Percentiles rank a stretch among this genome's conserved stretches.
Conservation (phyloP, 768 basidiomycete species). For the Clitopilus passeckerianus region DNA sequence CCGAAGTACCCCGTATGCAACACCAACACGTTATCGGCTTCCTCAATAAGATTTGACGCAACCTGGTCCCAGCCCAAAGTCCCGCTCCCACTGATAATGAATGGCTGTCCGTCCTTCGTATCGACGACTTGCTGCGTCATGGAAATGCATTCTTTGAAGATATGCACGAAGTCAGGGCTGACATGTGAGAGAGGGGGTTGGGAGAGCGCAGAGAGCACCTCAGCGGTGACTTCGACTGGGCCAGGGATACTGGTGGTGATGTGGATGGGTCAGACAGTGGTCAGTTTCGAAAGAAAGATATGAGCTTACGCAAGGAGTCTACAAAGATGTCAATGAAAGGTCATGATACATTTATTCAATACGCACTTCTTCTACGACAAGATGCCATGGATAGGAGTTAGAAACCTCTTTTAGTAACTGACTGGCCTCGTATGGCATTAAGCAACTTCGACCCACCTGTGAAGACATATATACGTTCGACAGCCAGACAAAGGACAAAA, state of each 20-base stretch:
- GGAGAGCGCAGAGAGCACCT: slow-evolving; percentile 79
- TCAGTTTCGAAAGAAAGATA: not conserved
- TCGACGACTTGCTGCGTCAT: slow-evolving; percentile 72
- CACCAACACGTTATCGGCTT: slow-evolving; percentile 68
- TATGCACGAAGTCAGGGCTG: slow-evolving; percentile 74
- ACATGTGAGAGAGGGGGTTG: slow-evolving; percentile 78
- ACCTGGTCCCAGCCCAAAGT: slow-evolving; percentile 93
- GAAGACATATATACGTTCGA: not conserved
- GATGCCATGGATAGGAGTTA: not conserved
- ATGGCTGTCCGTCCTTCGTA: slow-evolving; percentile 65
- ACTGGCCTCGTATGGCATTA: not conserved
- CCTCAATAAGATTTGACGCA: slow-evolving; percentile 76
- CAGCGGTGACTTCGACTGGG: slow-evolving; percentile 40
- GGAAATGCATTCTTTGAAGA: slow-evolving; percentile 74
- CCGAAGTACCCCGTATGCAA: slow-evolving; percentile 91
- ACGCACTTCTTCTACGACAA: not conserved
- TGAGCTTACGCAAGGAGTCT: slow-evolving; percentile 16
- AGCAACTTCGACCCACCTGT: not conserved
- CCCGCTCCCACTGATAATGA: slow-evolving; percentile 84
- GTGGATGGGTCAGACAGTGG: not conserved
- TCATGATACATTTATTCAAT: too few relatives aligned
- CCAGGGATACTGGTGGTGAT: slow-evolving; percentile 39
- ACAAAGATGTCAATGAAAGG: not conserved
- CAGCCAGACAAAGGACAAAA: not conserved
- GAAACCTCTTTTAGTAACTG: not conserved